These are phyloP conservation scores for Cercospora janseana DNA, from an alignment of 2,329 filamentous ascomycete genomes.

Conservation along the genomic window DNA sequence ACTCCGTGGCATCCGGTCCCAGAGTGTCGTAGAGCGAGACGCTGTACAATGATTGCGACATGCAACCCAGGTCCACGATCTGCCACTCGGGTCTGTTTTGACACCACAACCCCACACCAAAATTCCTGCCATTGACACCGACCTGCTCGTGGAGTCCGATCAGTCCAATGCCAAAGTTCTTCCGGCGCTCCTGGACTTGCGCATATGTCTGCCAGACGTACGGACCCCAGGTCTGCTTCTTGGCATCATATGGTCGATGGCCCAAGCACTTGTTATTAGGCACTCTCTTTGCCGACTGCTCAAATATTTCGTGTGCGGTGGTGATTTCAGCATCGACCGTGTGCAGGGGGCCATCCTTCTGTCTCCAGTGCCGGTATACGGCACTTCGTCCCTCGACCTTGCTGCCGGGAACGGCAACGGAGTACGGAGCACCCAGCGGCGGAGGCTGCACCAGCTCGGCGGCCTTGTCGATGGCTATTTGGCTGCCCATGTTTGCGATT, in stretches of 20 bases:
- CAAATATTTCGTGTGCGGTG: constrained; percentile 39
- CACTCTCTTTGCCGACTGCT: constrained; percentile 52
- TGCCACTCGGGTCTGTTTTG: constrained; percentile 89
- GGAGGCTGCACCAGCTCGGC: constrained; percentile 60
- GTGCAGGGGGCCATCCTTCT: constrained; percentile 68
- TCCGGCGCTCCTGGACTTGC: constrained; percentile 73
- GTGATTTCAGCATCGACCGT: constrained; percentile 63
- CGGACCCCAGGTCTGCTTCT: constrained; percentile 69
- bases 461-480: constrained; percentile 33
- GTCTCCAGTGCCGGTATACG: constrained; percentile 81
- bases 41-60: constrained; percentile 82
- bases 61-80: constrained; percentile 78
- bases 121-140: constrained; percentile 65
- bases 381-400: constrained; percentile 68
- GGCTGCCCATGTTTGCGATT: constrained; percentile 14
- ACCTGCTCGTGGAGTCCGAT: constrained; percentile 74
- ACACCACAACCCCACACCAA: constrained; percentile 79
- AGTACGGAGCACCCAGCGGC: constrained; percentile 73
- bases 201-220: constrained; percentile 83
- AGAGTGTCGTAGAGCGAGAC: constrained; percentile 97
- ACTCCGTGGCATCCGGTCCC: constrained; percentile 86
- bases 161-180: constrained; percentile 81
- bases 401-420: constrained; percentile 71
- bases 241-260: constrained; percentile 72
- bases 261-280: constrained; percentile 75